Evolutionary conservation across 1,284 basidiomycete genomes (phyloP).

Genomic region (Coriolopsis trogii): DNA sequence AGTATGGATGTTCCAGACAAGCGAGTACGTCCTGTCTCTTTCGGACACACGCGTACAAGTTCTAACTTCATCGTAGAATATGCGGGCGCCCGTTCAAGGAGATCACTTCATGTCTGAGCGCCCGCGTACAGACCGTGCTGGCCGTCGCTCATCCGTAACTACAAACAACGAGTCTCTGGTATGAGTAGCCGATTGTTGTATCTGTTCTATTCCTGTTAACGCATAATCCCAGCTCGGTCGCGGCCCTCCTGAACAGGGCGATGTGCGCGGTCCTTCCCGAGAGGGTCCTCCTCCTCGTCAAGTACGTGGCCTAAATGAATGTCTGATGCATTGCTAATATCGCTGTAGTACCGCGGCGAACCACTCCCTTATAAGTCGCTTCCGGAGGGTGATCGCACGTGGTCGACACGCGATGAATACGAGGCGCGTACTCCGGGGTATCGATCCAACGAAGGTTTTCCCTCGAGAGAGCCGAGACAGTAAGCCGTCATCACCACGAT

Average conservation of each 20-base stretch:
- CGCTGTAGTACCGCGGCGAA: too few relatives aligned
- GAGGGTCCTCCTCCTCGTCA: conserved; percentile 3
- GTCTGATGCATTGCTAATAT: too few relatives aligned
- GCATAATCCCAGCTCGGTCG: conserved; percentile 7
- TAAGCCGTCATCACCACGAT: not conserved
- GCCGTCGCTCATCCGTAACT: conserved; percentile 10
- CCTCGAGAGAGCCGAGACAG: conserved; percentile 5
- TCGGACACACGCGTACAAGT: too few relatives aligned
- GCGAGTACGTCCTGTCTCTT: conserved; percentile 6
- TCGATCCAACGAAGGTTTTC: conserved; percentile 2
- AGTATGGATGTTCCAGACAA: conserved; percentile 1
- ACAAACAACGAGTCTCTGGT: conserved; percentile 11
- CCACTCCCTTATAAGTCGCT: not conserved
- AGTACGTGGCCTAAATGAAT: conserved; percentile 6
- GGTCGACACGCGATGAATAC: conserved; percentile 24
- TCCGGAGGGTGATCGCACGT: conserved; percentile 11
- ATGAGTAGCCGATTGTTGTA: too few relatives aligned
- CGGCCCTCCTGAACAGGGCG: not conserved
- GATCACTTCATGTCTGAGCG: not conserved
- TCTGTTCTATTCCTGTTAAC: not conserved
- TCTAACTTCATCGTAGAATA: too few relatives aligned
- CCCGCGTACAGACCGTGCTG: conserved; percentile 8
- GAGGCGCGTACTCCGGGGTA: conserved; percentile 7
- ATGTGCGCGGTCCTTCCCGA: not conserved
- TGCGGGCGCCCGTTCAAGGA: too few relatives aligned